Percentiles rank a stretch among this genome's conserved stretches.
These are phyloP conservation scores for Bipolaris sorokiniana DNA, from an alignment of 2,329 filamentous ascomycete genomes.

Conservation along the genomic window DNA sequence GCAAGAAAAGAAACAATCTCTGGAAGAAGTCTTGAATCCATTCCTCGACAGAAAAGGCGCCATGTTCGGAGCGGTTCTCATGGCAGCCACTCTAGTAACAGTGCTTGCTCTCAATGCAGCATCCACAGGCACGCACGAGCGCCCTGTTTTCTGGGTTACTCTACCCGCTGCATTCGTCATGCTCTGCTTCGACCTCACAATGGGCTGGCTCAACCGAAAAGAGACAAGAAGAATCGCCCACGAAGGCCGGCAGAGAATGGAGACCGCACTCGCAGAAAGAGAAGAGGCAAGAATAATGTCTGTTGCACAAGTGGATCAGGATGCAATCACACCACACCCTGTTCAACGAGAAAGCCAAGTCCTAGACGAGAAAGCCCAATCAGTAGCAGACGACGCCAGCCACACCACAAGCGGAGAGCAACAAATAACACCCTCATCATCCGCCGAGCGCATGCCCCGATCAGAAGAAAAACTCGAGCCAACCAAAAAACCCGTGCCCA, in stretches of 20 bases:
- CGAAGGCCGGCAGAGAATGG: constrained; percentile 59
- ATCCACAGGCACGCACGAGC: constrained; percentile 56
- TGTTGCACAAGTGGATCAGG: constrained; percentile 15
- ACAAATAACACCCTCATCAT: not conserved
- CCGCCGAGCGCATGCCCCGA: not conserved
- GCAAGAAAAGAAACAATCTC: constrained; percentile 59
- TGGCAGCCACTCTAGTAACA: constrained; percentile 70
- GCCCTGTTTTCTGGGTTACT: constrained; percentile 72
- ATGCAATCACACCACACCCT: constrained; percentile 9
- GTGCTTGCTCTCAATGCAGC: constrained; percentile 70
- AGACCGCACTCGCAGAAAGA: constrained; percentile 48
- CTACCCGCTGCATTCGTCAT: constrained; percentile 71
- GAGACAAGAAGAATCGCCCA: constrained; percentile 68
- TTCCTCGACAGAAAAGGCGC: constrained; percentile 73
- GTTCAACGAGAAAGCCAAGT: not conserved
- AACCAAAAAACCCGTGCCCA: constrained; percentile 20
- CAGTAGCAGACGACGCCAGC: constrained; percentile 5
- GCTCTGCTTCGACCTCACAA: constrained; percentile 70
- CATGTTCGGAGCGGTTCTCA: constrained; percentile 67
- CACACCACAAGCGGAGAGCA: constrained; percentile 11
- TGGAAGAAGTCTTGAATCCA: constrained; percentile 78
- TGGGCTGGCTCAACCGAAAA: constrained; percentile 67
- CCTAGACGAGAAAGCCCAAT: constrained; percentile 18
- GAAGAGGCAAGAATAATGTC: constrained; percentile 42
- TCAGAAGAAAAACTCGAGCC: constrained; percentile 14